phyloP scores from a whole-genome alignment of 202 grass and related monocot species.

The Eragrostis tef region DNA sequence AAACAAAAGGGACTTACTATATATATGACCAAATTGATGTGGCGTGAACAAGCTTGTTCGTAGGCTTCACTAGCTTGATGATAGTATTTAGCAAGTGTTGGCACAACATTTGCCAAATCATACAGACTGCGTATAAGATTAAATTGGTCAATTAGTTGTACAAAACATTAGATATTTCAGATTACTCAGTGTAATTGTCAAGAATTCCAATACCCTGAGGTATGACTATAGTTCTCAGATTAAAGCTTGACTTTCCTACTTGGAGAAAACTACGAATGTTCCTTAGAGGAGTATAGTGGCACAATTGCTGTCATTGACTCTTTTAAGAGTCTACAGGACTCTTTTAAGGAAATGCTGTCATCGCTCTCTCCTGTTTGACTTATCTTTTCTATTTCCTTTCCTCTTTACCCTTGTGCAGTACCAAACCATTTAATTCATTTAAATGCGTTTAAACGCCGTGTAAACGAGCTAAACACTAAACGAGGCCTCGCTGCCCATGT shows the following conservation, averaged over 20 bases:
- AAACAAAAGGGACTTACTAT: slow-evolving; percentile 68
- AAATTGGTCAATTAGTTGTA: slow-evolving; percentile 34
- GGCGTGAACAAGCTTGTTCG: slow-evolving; percentile 87
- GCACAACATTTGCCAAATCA: slow-evolving; percentile 90
- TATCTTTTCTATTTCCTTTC: no score
- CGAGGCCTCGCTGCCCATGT: no score
- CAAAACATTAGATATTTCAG: neutral
- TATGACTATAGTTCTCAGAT: neutral
- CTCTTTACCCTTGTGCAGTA: no score
- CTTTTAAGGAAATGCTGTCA: neutral
- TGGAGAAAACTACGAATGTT: neutral
- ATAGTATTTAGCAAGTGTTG: slow-evolving; percentile 94
- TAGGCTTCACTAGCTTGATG: slow-evolving; percentile 99
- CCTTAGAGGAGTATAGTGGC: neutral
- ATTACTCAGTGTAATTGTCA: slow-evolving; percentile 21
- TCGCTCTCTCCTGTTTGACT: no score
- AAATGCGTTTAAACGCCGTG: no score
- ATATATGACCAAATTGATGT: slow-evolving; percentile 99
- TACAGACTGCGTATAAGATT: slow-evolving; percentile 61
- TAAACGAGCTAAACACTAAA: no score
- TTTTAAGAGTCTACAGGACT: neutral
- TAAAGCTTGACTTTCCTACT: neutral
- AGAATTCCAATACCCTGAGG: neutral
- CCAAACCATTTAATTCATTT: no score
- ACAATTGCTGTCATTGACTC: neutral